Evolutionary conservation across 345 rosid genomes (phyloP), one percentile per base, ranked within the genome.

Genomic region (Turnera subulata): DNA sequence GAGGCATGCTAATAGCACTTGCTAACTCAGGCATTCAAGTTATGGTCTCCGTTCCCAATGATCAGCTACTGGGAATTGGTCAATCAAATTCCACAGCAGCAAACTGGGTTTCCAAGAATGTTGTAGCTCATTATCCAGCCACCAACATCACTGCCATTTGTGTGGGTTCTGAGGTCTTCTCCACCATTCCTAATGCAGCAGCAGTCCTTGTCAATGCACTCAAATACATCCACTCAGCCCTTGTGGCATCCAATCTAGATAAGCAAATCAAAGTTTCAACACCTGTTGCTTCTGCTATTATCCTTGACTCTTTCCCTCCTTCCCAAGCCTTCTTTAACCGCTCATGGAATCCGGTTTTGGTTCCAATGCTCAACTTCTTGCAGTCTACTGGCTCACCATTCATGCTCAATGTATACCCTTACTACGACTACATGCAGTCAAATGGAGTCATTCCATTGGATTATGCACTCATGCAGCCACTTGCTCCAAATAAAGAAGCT

Each of bases 61-160:
- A 94, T 2, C 91, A 90, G 64, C 80, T 94, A 53, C 90, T 94
- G 11, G 99, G 96, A 46, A 85, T 94, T 20, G 96, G 99, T 68
- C 97, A 90, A 61, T 94, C 99, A 21, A 94, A 94, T 77, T 86
- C 96, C 44, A 94, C 97, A 0, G 99, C 99, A 19, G 99, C 96
- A 13, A 90, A 94, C 61, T 94, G 99, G 99, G 93, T 94, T 52
- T 75, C 90, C 3, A 88, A 82, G 53, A 90, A 88, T 74, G 77
- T 94, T 7, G 73, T 86, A 7, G 86, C 92, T 39, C 89, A 94
- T 58, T 84, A 80, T 69, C 99, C 99, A 4, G 85, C 96, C 6
- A 90, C 99, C 67, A 94, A 90, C 79, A 94, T 94, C 63, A 94
- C 99, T 0, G 67, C 82, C n/a, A 85, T 94, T 13, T 86, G 96